Base-by-base conservation (phyloP, 192 early-diverging fungal species). In the Coemansia interrupta region DNA sequence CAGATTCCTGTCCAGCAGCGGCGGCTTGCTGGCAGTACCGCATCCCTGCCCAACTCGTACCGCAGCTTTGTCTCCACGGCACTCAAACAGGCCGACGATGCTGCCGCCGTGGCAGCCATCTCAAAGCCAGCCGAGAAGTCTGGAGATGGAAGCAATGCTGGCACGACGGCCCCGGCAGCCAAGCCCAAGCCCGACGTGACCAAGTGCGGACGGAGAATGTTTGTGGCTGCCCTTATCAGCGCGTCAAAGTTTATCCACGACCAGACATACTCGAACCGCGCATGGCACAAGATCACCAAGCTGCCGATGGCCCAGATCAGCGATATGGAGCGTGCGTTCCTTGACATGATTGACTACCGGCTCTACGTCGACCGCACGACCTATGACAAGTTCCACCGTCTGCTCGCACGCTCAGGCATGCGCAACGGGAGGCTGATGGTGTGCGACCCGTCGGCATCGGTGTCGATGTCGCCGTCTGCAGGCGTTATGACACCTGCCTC, bases 191-290 rank as follows among this genome's bases (percentile, higher is more conserved):
- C 73, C 32, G 82, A 83, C 38, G 72, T 80, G 15, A 76, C 87
- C 23, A 76, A 80, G 58, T 89, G 87, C 52, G 87, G 85, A 10
- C 86, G 90, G 49, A 85, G 90, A 63, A 85, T 94, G 83, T 94
- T 92, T 77, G 71, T 93, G 23, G 85, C 88, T 22, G 82, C 92
- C 0, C 73, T 96, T 18, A 88, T 96, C 53, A 71, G 90, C 18
- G 89, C 94, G 10, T 90, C 90, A 49, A 96, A 96, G 72, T 93
- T 87, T 61, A 83, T 88, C 46, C 84, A 83, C 41, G 94, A 96
- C 80, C 86, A 85, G 56, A 86, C 84, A 44, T 96, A 91, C 76
- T 81, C 84, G 13, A 94, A 91, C 82, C 81, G 80, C 56, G 85
- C 90, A 0, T 96, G 94, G 94, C 75, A 89, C 44, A 88, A 87